phyloP scores from a whole-genome alignment of 192 early-diverging fungal genomes.

The Backusella liffmaniae region DNA sequence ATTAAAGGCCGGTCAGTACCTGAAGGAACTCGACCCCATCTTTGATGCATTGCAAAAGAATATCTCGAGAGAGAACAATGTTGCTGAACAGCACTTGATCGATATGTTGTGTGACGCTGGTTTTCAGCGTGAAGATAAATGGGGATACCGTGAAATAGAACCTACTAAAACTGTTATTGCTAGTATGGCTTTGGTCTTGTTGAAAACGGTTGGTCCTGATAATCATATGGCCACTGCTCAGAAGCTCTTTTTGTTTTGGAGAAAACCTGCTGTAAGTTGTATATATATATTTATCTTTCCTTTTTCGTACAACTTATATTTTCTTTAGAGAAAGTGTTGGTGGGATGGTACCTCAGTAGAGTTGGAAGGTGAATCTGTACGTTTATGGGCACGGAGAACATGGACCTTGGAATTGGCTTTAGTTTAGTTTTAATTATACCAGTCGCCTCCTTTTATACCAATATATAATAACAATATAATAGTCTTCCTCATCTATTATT shows the following conservation, averaged over 20 bases:
- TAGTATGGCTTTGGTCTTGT: constrained; percentile 66
- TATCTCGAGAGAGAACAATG: constrained; percentile 64
- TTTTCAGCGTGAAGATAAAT: constrained; percentile 66
- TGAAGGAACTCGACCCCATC: constrained; percentile 65
- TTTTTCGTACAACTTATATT: neutral
- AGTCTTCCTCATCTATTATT: neutral
- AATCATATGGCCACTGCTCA: constrained; percentile 75
- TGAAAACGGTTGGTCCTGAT: constrained; percentile 66
- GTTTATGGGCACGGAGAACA: constrained; percentile 76
- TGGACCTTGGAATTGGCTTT: constrained; percentile 80
- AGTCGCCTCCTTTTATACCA: neutral
- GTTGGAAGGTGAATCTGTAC: constrained; percentile 48
- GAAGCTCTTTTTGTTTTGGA: constrained; percentile 79
- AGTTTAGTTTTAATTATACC: constrained; percentile 35
- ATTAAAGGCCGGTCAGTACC: constrained; percentile 56
- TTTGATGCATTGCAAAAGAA: constrained; percentile 76
- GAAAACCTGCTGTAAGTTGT: constrained; percentile 69
- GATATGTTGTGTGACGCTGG: constrained; percentile 82
- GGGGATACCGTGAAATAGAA: constrained; percentile 75
- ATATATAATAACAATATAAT: constrained; percentile 4
- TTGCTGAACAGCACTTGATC: constrained; percentile 75
- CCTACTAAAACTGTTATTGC: constrained; percentile 64
- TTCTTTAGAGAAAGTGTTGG: constrained; percentile 72
- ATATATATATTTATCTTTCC: neutral
- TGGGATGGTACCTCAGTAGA: constrained; percentile 77